phyloP scores from a whole-genome alignment of 495 filamentous ascomycete species.

The Haplographium delicatum region DNA sequence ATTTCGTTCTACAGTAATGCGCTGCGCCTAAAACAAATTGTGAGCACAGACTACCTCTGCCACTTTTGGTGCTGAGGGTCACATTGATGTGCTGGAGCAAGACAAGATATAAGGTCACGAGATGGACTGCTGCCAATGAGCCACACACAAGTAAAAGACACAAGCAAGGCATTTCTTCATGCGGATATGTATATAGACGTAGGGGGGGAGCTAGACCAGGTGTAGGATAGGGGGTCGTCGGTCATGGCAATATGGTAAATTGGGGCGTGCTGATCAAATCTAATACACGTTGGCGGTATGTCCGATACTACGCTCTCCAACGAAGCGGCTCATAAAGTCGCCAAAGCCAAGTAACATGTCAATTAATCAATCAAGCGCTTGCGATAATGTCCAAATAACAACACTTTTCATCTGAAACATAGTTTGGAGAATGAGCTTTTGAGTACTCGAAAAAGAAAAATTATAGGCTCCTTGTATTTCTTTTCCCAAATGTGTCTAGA shows the following conservation, averaged over 20 bases:
- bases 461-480: background rate
- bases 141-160: constrained; percentile 3
- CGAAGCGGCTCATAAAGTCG: background rate
- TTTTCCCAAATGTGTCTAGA: background rate
- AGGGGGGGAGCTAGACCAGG: constrained; percentile 4
- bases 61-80: background rate
- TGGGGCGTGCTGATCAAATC: background rate
- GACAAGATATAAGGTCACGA: background rate
- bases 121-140: constrained; percentile 13
- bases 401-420: background rate
- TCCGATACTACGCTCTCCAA: background rate
- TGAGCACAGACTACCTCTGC: constrained; percentile 6
- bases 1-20: constrained; percentile 1
- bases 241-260: constrained; percentile 2
- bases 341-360: background rate
- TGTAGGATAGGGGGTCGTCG: constrained; percentile 6
- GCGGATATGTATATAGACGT: constrained; percentile 16
- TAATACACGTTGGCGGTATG: background rate
- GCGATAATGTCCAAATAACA: background rate
- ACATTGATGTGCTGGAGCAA: background rate
- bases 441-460: background rate
- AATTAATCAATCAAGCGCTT: constrained; percentile 1
- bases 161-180: constrained; percentile 11
- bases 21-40: constrained; percentile 6
- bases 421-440: background rate